Conservation (phyloP, 2,329 filamentous ascomycete genomes). For the Calonectria pteridis region DNA sequence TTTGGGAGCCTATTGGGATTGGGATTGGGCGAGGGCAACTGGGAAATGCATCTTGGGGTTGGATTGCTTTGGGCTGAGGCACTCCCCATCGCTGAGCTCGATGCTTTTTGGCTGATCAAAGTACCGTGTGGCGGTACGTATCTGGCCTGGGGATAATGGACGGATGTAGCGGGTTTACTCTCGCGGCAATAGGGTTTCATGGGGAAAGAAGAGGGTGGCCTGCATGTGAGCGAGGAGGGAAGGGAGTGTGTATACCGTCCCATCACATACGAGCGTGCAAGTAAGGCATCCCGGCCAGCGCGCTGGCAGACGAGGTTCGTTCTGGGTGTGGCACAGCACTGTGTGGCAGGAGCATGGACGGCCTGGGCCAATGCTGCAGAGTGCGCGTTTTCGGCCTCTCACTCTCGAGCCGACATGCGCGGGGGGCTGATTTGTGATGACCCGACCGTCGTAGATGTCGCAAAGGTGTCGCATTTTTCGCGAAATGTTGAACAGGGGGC, state of each 20-base stretch:
- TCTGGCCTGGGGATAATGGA: not conserved
- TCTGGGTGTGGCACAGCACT: conserved; percentile 37
- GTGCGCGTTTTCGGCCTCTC: conserved; percentile 25
- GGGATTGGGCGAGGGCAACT: not conserved
- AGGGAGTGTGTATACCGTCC: conserved; percentile 40
- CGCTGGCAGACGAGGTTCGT: conserved; percentile 33
- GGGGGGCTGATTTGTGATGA: conserved; percentile 34
- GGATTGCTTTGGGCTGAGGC: conserved; percentile 8
- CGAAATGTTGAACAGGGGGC: conserved; percentile 37
- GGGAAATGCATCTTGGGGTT: conserved; percentile 3
- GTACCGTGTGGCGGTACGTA: not conserved
- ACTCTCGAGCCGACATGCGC: conserved; percentile 23
- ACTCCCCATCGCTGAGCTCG: not conserved
- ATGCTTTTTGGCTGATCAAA: not conserved
- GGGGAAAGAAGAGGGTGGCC: conserved; percentile 22
- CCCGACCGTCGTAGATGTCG: conserved; percentile 33
- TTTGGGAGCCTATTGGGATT: conserved; percentile 5
- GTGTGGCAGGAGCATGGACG: conserved; percentile 34
- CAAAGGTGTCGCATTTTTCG: conserved; percentile 38
- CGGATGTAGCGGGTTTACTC: conserved; percentile 15
- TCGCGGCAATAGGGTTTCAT: conserved; percentile 24
- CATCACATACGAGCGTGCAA: conserved; percentile 38
- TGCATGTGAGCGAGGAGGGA: conserved; percentile 41
- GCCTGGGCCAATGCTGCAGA: conserved; percentile 23
- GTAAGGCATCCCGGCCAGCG: conserved; percentile 27